These are phyloP conservation scores for Syzygium grande DNA, from an alignment of 345 rosid species.

Conservation along the genomic window DNA sequence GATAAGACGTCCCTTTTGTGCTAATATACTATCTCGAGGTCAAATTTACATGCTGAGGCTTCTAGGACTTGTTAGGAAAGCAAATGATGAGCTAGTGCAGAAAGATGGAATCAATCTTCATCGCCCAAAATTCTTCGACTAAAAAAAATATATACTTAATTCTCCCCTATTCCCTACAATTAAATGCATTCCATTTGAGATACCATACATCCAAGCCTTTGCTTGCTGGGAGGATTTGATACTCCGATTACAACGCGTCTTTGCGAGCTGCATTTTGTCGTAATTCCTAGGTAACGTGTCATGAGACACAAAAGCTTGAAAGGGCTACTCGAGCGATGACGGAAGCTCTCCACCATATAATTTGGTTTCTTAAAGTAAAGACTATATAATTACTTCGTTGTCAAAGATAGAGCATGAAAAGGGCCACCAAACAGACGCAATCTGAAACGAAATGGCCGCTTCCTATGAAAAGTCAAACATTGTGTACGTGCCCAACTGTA, in stretches of 20 bases:
- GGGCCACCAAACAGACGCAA: not conserved
- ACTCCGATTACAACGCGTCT: not conserved
- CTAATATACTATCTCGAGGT: too few species aligned
- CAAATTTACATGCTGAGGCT: too few species aligned
- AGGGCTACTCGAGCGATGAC: not conserved
- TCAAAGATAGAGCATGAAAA: not conserved
- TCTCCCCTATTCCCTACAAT: not conserved
- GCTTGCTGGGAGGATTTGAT: not conserved
- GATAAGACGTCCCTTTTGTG: too few species aligned
- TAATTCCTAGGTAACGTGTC: not conserved
- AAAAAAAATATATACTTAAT: not conserved
- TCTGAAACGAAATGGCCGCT: not conserved
- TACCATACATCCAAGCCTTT: not conserved
- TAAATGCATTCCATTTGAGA: not conserved
- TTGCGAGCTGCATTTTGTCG: not conserved
- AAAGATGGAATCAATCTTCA: too few species aligned
- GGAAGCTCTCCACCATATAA: not conserved
- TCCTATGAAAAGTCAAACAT: not conserved
- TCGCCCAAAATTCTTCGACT: too few species aligned
- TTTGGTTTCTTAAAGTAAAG: not conserved
- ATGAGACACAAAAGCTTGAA: too few species aligned
- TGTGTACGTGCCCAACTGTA: not conserved
- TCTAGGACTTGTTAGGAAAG: too few species aligned
- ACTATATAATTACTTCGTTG: not conserved
- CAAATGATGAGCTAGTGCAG: too few species aligned